Percentiles rank a stretch among this genome's conserved stretches.
phyloP scores from a whole-genome alignment of 768 basidiomycete species.

The Boletus coccyginus region DNA sequence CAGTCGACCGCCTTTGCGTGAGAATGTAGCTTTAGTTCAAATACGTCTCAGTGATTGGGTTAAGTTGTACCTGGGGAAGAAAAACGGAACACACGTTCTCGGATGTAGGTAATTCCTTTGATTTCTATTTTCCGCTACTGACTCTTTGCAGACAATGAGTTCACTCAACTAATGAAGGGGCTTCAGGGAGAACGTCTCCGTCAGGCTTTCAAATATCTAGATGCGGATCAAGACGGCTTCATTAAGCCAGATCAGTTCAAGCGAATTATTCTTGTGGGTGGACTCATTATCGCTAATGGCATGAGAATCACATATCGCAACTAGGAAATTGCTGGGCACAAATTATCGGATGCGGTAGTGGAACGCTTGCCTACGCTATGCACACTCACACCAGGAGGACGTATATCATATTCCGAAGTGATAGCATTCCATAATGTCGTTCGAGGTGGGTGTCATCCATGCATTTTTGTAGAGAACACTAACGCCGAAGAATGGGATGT shows the following conservation, averaged over 20 bases:
- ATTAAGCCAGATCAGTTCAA: slow-evolving; percentile 94
- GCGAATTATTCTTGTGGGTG: slow-evolving; percentile 84
- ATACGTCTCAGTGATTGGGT: slow-evolving; percentile 78
- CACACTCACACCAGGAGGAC: slow-evolving; percentile 82
- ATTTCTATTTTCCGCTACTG: slow-evolving; percentile 1
- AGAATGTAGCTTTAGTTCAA: slow-evolving; percentile 1
- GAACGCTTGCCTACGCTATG: slow-evolving; percentile 91
- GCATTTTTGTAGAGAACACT: neutral
- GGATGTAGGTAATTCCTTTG: slow-evolving; percentile 61
- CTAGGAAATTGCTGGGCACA: slow-evolving; percentile 95
- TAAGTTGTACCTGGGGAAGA: slow-evolving; percentile 92
- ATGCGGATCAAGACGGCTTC: slow-evolving; percentile 88
- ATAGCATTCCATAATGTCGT: slow-evolving; percentile 97
- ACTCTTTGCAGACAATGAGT: slow-evolving; percentile 73
- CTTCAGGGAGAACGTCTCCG: slow-evolving; percentile 96
- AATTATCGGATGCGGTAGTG: slow-evolving; percentile 90
- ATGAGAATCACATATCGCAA: neutral
- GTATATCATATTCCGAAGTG: slow-evolving; percentile 95
- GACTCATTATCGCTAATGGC: neutral
- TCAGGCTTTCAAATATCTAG: slow-evolving; percentile 92
- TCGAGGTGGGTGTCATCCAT: slow-evolving; percentile 54
- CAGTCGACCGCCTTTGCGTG: slow-evolving; percentile 13
- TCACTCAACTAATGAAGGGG: slow-evolving; percentile 98
- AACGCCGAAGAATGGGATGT: slow-evolving; percentile 1
- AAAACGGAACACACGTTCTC: slow-evolving; percentile 85